A percentile compares a stretch with the other conserved stretches of the same genome.
phyloP scores from a whole-genome alignment of 1,284 basidiomycete genomes.

The Anthracocystis setariae region DNA sequence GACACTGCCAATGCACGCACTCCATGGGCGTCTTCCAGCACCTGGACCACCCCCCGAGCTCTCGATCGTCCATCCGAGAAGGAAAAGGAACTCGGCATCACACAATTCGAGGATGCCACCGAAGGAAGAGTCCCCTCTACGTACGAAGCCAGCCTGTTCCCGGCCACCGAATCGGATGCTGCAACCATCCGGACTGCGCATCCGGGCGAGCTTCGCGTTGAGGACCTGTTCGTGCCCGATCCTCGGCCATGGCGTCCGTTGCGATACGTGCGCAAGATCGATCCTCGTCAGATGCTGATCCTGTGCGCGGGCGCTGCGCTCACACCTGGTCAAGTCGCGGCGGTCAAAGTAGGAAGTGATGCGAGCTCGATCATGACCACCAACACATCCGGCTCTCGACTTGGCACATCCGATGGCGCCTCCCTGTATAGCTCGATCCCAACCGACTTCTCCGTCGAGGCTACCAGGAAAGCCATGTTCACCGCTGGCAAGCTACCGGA shows the following conservation, averaged over 20 bases:
- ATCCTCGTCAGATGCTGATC: conserved; percentile 65
- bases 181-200: conserved; percentile 27
- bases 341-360: conserved; percentile 32
- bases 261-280: conserved; percentile 61
- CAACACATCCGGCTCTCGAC: conserved; percentile 3
- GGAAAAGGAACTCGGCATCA: conserved; percentile 50
- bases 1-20: conserved; percentile 21
- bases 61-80: conserved; percentile 46
- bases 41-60: conserved; percentile 37
- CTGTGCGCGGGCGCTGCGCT: conserved; percentile 55
- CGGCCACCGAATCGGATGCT: conserved; percentile 13
- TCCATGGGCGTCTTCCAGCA: conserved; percentile 32
- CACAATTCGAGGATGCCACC: conserved; percentile 45
- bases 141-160: conserved; percentile 35
- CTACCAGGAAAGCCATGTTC: conserved; percentile 39
- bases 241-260: conserved; percentile 60
- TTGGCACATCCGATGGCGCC: conserved; percentile 9
- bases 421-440: conserved; percentile 39
- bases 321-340: conserved; percentile 42
- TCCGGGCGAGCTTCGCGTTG: conserved; percentile 30
- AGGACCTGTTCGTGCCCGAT: conserved; percentile 61
- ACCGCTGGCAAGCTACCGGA: conserved; percentile 43
- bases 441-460: conserved; percentile 33
- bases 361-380: conserved; percentile 25
- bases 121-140: conserved; percentile 44